Percentiles rank a stretch among this genome's conserved stretches.
phyloP scores from a whole-genome alignment of 2,329 filamentous ascomycete species.

The Fusarium sarcochroum region DNA sequence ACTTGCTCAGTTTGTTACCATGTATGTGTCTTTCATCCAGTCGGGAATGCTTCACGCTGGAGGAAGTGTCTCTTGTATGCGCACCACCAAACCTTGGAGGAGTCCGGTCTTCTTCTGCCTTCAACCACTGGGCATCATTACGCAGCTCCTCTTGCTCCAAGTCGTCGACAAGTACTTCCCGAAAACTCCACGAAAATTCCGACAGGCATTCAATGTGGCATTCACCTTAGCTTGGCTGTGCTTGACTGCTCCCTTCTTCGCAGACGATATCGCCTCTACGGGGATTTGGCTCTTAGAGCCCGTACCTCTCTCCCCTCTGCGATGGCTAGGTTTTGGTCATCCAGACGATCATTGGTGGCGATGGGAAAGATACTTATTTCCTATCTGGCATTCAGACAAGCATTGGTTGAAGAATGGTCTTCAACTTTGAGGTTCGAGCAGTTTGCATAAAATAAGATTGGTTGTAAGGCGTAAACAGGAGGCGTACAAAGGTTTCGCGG shows the following conservation, averaged over 20 bases:
- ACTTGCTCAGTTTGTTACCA: conserved; percentile 45
- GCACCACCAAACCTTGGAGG: conserved; percentile 63
- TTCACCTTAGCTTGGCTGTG: conserved; percentile 78
- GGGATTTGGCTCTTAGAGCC: conserved; percentile 88
- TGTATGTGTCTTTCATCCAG: conserved; percentile 68
- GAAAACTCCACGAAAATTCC: conserved; percentile 60
- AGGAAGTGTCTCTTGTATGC: conserved; percentile 77
- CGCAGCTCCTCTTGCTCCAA: conserved; percentile 65
- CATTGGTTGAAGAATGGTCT: conserved; percentile 71
- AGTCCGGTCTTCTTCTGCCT: conserved; percentile 79
- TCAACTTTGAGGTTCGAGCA: conserved; percentile 45
- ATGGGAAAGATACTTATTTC: conserved; percentile 69
- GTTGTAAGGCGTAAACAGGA: not conserved
- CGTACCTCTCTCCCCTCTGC: conserved; percentile 80
- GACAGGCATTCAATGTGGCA: conserved; percentile 70
- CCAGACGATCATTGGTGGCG: conserved; percentile 76
- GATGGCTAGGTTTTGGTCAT: conserved; percentile 74
- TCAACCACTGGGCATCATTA: conserved; percentile 74
- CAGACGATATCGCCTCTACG: conserved; percentile 80
- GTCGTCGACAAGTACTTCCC: conserved; percentile 56
- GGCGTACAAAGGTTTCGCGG: not conserved
- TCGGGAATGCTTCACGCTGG: conserved; percentile 79
- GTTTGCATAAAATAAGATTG: not conserved
- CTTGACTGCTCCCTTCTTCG: conserved; percentile 73
- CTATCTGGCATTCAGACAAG: conserved; percentile 69